A percentile compares a stretch with the other conserved stretches of the same genome.
These are phyloP conservation scores for Cladorrhinum samala DNA, from an alignment of 495 filamentous ascomycete species.

Conservation along the genomic window DNA sequence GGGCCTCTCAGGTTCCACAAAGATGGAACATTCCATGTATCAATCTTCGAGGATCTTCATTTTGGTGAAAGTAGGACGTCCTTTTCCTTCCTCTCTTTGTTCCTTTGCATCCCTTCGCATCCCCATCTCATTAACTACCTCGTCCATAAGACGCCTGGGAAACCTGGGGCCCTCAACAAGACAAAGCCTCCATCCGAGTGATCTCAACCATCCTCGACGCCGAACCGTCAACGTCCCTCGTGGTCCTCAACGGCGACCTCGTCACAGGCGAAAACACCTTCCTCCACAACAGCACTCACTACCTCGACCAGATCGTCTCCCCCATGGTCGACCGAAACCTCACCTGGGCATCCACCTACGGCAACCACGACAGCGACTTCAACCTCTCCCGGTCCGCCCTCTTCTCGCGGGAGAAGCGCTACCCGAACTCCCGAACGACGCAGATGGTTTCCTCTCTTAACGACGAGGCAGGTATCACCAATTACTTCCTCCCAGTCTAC, in stretches of 20 bases:
- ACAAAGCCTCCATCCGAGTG: constrained; percentile 52
- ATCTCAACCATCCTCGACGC: constrained; percentile 55
- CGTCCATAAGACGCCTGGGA: constrained; percentile 37
- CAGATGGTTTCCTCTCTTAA: constrained; percentile 29
- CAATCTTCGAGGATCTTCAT: constrained; percentile 63
- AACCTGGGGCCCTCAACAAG: constrained; percentile 54
- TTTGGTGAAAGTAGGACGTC: constrained; percentile 54
- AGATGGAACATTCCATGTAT: constrained; percentile 42
- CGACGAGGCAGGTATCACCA: constrained; percentile 54
- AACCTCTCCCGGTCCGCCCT: constrained; percentile 53
- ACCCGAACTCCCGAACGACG: constrained; percentile 49
- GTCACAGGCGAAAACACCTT: constrained; percentile 64
- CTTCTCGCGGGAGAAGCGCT: constrained; percentile 48
- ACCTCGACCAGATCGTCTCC: constrained; percentile 55
- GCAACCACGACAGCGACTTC: constrained; percentile 63
- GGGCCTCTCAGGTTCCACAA: constrained; percentile 32
- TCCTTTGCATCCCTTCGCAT: no score
- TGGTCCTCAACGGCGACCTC: constrained; percentile 69
- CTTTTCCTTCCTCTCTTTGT: not conserved
- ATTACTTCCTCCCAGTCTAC: constrained; percentile 58
- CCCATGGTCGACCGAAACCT: constrained; percentile 48
- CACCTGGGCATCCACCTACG: constrained; percentile 64
- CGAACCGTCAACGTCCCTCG: constrained; percentile 50
- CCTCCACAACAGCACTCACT: constrained; percentile 49
- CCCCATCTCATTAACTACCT: constrained; percentile 1